Conservation (phyloP, 352 stramenopile genomes). For the Phytophthora pinifolia region DNA sequence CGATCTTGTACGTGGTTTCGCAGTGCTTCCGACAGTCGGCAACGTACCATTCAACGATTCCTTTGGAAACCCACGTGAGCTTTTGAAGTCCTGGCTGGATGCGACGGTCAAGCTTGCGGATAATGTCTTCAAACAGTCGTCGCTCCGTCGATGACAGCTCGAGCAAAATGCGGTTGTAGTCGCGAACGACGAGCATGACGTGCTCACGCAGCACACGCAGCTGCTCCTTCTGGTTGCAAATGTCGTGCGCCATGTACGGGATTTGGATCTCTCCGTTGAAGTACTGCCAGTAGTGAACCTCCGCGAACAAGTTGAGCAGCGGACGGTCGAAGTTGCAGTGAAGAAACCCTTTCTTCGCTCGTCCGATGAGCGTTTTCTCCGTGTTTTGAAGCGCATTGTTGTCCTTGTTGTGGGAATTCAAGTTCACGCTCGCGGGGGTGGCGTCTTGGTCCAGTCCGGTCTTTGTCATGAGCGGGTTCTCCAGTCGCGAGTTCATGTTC, state of each 20-base stretch:
- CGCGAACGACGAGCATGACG: constrained; percentile 94
- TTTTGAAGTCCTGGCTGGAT: constrained; percentile 93
- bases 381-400: constrained; percentile 72
- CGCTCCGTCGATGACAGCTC: constrained; percentile 90
- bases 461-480: constrained; percentile 89
- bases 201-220: constrained; percentile 91
- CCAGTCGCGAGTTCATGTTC: constrained; percentile 78
- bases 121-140: constrained; percentile 94
- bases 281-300: constrained; percentile 92
- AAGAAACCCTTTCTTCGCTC: constrained; percentile 84
- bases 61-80: constrained; percentile 92
- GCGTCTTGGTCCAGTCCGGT: constrained; percentile 30
- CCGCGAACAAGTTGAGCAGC: constrained; percentile 91
- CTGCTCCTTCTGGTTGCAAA: constrained; percentile 94
- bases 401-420: constrained; percentile 46
- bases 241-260: constrained; percentile 94
- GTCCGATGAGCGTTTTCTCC: constrained; percentile 78
- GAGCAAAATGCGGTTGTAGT: constrained; percentile 95
- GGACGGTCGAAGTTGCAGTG: constrained; percentile 95
- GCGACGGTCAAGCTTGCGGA: constrained; percentile 92
- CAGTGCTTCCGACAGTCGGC: constrained; percentile 90
- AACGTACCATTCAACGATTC: constrained; percentile 93
- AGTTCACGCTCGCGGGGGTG: constrained; percentile 26
- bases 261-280: constrained; percentile 94
- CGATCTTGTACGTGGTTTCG: constrained; percentile 87